Base-by-base conservation (phyloP, 805 yeast genomes). In the Zygoascus tannicola region DNA sequence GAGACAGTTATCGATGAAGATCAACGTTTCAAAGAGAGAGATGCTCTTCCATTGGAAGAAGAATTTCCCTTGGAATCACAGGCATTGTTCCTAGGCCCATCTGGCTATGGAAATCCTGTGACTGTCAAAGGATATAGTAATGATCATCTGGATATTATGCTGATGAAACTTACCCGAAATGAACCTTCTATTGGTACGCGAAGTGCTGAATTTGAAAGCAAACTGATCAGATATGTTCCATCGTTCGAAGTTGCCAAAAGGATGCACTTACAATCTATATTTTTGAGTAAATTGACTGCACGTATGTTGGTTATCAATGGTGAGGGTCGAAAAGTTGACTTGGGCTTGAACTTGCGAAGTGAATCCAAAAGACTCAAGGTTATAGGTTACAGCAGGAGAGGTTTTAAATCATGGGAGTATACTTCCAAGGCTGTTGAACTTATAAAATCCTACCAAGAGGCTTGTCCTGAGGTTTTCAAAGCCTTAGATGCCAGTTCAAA, bases 311-410 rank as follows among this genome's bases (percentile, higher is more conserved):
- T 88, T 47, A 7, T 26, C 30, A 72, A 69, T 23, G 77, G 74
- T 47, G 70, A 70, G 18, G 73, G 73, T 19, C 74, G 67, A 50
- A 72, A 73, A 50, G 56, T 71, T 7, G 82, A 88, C 57, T 68
- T 92, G 55, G 97, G 97, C 18, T 68, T 92, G 50, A 84, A 81
- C 45, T 69, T 92, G 60, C 88, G 88, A 64, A 83, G 80, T 62
- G 95, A 88, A 51, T 75, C 76, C 19, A 75, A 76, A 47, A 76
- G 86, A 53, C 74, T 76, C 55, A 90, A 90, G 63, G 97, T 85
- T 2, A 70, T 88, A 50, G 98, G 97, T 3, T 90, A 78, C 65
- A 78, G 96, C 1, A 74, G 79, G 47, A 78, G 80, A 56, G 68
- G 64, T 35, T 73, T 68, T 21, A 69, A 70, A 41, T 80, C 78